Percentiles rank a stretch among this genome's conserved stretches.
These are phyloP conservation scores for Fennellomyces sp. DNA, from an alignment of 371 early-diverging fungal species.

Conservation along the genomic window DNA sequence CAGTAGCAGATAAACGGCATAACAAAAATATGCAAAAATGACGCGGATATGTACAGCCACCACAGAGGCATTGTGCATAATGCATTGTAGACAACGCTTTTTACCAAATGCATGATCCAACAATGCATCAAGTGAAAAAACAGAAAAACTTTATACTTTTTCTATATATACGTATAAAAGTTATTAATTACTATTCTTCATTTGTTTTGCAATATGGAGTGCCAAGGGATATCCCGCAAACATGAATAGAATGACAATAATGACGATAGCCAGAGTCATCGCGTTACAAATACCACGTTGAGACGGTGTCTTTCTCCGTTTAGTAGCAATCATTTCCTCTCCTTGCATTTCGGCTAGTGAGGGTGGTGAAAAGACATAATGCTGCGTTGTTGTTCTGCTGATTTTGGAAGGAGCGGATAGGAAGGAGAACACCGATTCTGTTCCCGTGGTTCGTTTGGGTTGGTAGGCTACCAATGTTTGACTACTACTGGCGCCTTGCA, in stretches of 20 bases:
- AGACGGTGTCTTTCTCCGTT: slow-evolving; percentile 17
- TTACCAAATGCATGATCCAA: too few species aligned
- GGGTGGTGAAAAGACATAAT: slow-evolving; percentile 25
- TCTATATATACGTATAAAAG: too few species aligned
- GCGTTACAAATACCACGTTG: slow-evolving; percentile 32
- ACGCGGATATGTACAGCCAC: too few species aligned
- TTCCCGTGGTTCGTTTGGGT: neutral
- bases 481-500: neutral
- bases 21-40: too few species aligned
- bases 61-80: too few species aligned
- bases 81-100: too few species aligned
- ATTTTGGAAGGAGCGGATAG: slow-evolving; percentile 27
- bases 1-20: too few species aligned
- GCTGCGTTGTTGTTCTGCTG: slow-evolving; percentile 23
- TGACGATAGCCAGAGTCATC: slow-evolving; percentile 25
- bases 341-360: neutral
- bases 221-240: slow-evolving; percentile 40
- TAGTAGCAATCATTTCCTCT: neutral
- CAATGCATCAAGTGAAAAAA: too few species aligned
- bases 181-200: neutral
- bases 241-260: slow-evolving; percentile 28
- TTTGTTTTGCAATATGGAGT: slow-evolving; percentile 24
- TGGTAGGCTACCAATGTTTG: neutral
- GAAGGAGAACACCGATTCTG: slow-evolving; percentile 19
- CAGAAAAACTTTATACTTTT: too few species aligned